Evolutionary conservation across 2,329 filamentous ascomycete genomes (phyloP), one percentile per base, ranked within the genome.

Genomic region (Claviceps paspali): DNA sequence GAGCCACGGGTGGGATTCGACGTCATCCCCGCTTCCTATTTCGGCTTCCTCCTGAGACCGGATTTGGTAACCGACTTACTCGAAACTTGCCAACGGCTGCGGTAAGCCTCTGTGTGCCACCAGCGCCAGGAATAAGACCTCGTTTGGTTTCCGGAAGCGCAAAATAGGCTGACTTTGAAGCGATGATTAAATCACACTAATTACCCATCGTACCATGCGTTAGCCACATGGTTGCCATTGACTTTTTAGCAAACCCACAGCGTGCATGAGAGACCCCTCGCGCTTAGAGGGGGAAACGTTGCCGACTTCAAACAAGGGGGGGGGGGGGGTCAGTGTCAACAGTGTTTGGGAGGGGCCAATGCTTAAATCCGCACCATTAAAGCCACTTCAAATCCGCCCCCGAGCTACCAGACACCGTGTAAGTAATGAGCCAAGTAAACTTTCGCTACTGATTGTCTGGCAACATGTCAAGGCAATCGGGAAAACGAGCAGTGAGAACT

Each of bases 331-430:
- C 14, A 29, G 17, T 29, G 15, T 21, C 21, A 31, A 27, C 15
- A 24, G 29, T 22, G 5, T 8, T 5, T 6, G 18, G 15, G 28
- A 33, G 12, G 33, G 19, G 22, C 11, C 29, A 29, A 19, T 23
- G 14, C 18, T 17, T 10, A 6, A 31, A 19, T 28, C 50, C 47
- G 50, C 49, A 65, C 62, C 46, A 61, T 60, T 22, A 69, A 52
- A 4, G 64, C 64, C 29, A 70, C 48, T 40, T 69, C 67, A 37
- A 67, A 69, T 5, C 67, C 66, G 11, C 66, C 65, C 22, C 65
- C 65, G 22, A 69, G 57, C 64, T 65, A 35, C 37, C 39, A 42
- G 38, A 32, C 31, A 31, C 38, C 38, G 32, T 33, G 34, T 43
- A 23, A 50, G 36, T 29, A 5, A 23, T 17, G 10, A 30, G 24